Conservation (phyloP, 805 yeast species). For the Nakazawaea anatomiae region DNA sequence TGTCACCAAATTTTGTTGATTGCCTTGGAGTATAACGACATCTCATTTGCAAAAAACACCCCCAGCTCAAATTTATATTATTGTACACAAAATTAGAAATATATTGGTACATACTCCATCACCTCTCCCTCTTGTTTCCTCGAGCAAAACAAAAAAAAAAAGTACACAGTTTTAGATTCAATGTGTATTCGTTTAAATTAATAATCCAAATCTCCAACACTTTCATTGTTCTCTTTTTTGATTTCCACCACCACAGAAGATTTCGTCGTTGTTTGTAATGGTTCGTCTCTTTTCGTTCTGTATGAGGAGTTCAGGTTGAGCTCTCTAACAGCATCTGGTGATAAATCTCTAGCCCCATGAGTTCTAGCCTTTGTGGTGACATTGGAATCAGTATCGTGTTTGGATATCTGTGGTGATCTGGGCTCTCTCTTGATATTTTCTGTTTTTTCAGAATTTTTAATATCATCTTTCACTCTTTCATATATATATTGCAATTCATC, state of each 20-base stretch:
- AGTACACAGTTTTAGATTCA: too few relatives aligned
- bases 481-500: constrained; percentile 23
- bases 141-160: too few relatives aligned
- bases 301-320: not conserved
- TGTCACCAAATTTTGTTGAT: too few relatives aligned
- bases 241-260: not conserved
- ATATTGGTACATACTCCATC: too few relatives aligned
- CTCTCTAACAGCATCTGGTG: not conserved
- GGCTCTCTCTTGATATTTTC: not conserved
- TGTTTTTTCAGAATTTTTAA: not conserved
- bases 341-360: not conserved
- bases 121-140: too few relatives aligned
- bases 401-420: not conserved
- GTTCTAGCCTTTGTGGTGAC: not conserved
- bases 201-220: constrained; percentile 10
- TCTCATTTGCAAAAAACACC: too few relatives aligned
- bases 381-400: not conserved
- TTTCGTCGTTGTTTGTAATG: not conserved
- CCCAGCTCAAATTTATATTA: too few relatives aligned
- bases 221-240: not conserved
- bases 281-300: not conserved
- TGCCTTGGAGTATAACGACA: too few relatives aligned
- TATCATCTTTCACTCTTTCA: constrained; percentile 4
- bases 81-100: too few relatives aligned
- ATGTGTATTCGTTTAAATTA: constrained; percentile 6